Evolutionary conservation across 2,329 filamentous ascomycete species (phyloP).

Genomic region (Huntiella moniliformis): DNA sequence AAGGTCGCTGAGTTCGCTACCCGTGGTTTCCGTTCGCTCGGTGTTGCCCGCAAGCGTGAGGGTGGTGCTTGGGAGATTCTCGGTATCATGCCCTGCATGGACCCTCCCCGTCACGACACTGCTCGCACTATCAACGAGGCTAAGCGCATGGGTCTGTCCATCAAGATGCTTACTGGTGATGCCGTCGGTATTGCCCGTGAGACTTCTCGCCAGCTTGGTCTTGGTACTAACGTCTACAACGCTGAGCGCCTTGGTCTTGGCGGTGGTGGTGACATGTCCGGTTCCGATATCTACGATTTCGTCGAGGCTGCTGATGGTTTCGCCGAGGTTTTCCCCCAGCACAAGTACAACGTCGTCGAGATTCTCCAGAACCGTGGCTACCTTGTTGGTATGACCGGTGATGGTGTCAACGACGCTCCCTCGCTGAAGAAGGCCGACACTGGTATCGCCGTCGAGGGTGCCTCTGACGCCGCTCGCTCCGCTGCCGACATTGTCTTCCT

Average conservation of each 20-base stretch:
- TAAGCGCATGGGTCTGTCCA: constrained; percentile 68
- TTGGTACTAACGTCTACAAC: constrained; percentile 87
- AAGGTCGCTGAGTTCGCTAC: constrained; percentile 82
- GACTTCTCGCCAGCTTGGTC: constrained; percentile 76
- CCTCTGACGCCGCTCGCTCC: constrained; percentile 76
- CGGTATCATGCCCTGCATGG: constrained; percentile 86
- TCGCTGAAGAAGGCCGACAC: constrained; percentile 92
- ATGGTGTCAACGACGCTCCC: constrained; percentile 85
- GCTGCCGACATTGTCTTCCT: constrained; percentile 90
- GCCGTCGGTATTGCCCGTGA: constrained; percentile 85
- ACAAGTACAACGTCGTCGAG: constrained; percentile 89
- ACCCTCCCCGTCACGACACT: constrained; percentile 80
- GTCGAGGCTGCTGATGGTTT: constrained; percentile 90
- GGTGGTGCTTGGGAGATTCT: constrained; percentile 75
- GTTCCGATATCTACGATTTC: constrained; percentile 87
- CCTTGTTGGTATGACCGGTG: constrained; percentile 89
- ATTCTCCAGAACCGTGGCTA: constrained; percentile 87
- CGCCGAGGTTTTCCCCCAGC: constrained; percentile 84
- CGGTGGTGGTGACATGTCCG: constrained; percentile 80
- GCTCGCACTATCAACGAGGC: constrained; percentile 80
- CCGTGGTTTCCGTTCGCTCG: constrained; percentile 84
- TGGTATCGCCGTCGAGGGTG: constrained; percentile 84
- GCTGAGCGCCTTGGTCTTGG: constrained; percentile 81
- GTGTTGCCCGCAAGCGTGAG: constrained; percentile 77
- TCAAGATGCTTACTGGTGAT: constrained; percentile 94